Base-by-base conservation (phyloP, 768 basidiomycete genomes). In the Tricholoma sp. region DNA sequence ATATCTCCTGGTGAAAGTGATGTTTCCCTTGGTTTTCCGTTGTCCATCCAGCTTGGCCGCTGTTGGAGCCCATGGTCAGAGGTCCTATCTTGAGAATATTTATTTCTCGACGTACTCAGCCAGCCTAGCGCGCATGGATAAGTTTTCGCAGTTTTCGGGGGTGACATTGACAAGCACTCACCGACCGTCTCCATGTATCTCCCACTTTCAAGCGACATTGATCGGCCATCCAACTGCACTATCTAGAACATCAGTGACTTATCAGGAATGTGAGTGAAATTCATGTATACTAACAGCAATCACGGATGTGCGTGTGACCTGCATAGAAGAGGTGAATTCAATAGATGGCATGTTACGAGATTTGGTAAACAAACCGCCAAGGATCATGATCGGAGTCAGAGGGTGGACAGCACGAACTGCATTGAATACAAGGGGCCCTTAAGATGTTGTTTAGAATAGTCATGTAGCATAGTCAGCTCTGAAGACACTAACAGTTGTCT, bases 181-280 rank as follows among this genome's bases (percentile, higher is more conserved):
- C 91, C 92, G 53, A 95, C 75, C 9, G 94, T 97, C 72, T 97
- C 94, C 87, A 96, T 89, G 66, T 95, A 96, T 20, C 91, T 76
- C 15, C 94, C 89, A 60, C 90, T 88, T 64, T 92, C 89, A 58
- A 94, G 66, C 1, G 86, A 76, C 76, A 94, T 91, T 0, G 86
- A 85, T n/a, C 86, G 78, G 3, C 78, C 80, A 68, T 94, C 92
- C 18, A 84, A 72, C 68, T 85, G 84, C 20, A 80, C 82, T 84
- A 50, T 9, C 41, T 52, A 20, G 51, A 37, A 48, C 20, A 31
- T 32, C 37, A 24, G 32, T 20, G 13, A 31, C 39, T n/a, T 41
- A 36, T n/a, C n/a, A n/a, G n/a, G 12, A 17, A 28, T 24, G 24
- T 24, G 24, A 24, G 24, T 18, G n/a, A 41, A 4, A 29, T 28